Evolutionary conservation across 2,329 filamentous ascomycete species (phyloP).

Genomic region (Amesomyces nigricolor): DNA sequence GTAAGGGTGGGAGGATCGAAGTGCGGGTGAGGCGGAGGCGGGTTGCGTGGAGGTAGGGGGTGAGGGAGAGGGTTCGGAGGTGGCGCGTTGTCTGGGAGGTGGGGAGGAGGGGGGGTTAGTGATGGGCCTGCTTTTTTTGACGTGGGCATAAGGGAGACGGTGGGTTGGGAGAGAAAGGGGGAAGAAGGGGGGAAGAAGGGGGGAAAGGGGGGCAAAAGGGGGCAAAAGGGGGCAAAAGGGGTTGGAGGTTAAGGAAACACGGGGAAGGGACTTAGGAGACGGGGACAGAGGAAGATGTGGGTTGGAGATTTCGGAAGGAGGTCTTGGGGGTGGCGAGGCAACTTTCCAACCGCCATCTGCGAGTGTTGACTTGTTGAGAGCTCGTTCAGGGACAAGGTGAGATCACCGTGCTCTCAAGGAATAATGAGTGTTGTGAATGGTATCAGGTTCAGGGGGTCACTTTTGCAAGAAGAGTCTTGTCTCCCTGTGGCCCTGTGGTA

Average conservation of each 20-base stretch:
- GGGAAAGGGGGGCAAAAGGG: no score
- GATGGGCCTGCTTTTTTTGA: neutral
- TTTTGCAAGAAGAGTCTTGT: no score
- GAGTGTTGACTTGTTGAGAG: no score
- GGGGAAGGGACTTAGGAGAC: neutral
- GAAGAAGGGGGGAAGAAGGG: no score
- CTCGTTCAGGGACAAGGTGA: no score
- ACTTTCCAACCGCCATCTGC: no score
- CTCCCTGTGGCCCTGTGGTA: no score
- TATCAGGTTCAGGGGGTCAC: neutral
- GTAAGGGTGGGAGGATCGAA: conserved; percentile 46
- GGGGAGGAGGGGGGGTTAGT: neutral
- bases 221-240: neutral
- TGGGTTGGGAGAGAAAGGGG: no score
- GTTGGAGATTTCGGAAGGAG: neutral
- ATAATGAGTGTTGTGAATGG: neutral
- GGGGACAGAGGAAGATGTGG: no score
- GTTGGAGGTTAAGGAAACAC: neutral
- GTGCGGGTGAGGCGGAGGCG: conserved; percentile 54
- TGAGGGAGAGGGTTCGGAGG: conserved; percentile 55
- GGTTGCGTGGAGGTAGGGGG: conserved; percentile 59
- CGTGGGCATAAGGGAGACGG: neutral
- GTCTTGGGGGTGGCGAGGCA: neutral
- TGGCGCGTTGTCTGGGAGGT: conserved; percentile 51
- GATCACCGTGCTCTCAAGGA: neutral